Evolutionary conservation across 257 asterid genomes (phyloP), one percentile per base, ranked within the genome.

Genomic region (Fraxinus anomala): DNA sequence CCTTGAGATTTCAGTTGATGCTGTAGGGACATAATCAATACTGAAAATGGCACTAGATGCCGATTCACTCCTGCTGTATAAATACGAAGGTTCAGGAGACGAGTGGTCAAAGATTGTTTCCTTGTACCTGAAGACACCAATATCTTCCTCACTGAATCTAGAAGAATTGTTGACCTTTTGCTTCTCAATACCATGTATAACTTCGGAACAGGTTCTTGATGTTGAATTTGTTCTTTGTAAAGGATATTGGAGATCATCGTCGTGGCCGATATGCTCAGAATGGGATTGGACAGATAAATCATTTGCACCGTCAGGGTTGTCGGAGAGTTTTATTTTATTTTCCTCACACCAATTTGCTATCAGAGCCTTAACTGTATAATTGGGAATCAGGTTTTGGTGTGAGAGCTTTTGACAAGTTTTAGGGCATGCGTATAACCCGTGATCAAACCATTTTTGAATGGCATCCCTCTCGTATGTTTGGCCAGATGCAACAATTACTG

Each of bases 401-500:
- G 91, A 70, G 24, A 95, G 97, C 73, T 74, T 77, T 80, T 61
- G 67, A 42, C 82, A 84, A 4, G 97, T 93, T 84, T 84, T 83
- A 5, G 99, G 99, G 88, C 98, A 95, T 54, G 80, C 80, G 78
- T 70, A 83, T 37, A 95, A 77, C 66, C 97, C 97, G 54, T 90
- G 80, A 83, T 90, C 97, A 79, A 96, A 78, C 99, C 98, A 93
- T 88, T 87, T 96, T 81, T 87, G 86, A 81, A 93, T 91, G 73
- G 94, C 87, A 30, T 88, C 77, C 81, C 91, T 89, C 81, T 96
- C 97, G 63, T 84, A 96, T 26, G 98, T 96, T 85, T 91, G 95
- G 71, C 99, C 99, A 1, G 99, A 96, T 77, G 97, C 92, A 85
- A 96, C 89, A 73, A 89, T 93, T 47, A 96, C 99, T 2, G 99